phyloP scores from a whole-genome alignment of 441 rosid genomes.

The Raphanus hybrid region DNA sequence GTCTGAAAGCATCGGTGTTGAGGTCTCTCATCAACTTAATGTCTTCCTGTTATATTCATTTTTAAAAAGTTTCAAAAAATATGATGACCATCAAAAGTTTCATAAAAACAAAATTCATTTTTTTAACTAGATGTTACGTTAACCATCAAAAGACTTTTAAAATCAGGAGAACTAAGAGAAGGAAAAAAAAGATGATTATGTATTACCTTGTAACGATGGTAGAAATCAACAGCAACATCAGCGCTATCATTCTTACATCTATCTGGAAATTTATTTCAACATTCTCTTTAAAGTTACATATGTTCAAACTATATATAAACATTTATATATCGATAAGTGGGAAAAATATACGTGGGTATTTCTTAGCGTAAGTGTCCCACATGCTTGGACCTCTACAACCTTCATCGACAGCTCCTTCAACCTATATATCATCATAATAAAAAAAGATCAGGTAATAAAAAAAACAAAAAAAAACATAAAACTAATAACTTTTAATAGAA shows the following conservation, averaged over 20 bases:
- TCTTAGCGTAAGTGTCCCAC: conserved; percentile 63
- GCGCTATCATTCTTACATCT: conserved; percentile 31
- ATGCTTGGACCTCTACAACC: conserved; percentile 61
- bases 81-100: neutral
- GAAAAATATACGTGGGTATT: conserved; percentile 47
- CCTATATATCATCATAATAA: conserved; percentile 39
- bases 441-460: neutral
- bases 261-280: conserved; percentile 20
- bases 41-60: conserved; percentile 46
- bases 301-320: neutral
- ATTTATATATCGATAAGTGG: neutral
- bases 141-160: neutral
- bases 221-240: neutral
- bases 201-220: conserved; percentile 33
- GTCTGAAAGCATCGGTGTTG: conserved; percentile 47
- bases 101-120: too few relatives aligned
- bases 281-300: neutral
- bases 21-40: conserved; percentile 40
- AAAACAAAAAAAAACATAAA: neutral
- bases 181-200: neutral
- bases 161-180: neutral
- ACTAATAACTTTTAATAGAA: neutral
- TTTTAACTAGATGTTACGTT: too few relatives aligned
- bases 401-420: conserved; percentile 67
- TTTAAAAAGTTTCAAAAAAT: too few relatives aligned